Conservation (phyloP, 164 flowering plant genomes). For the Liriodendron chinense region DNA sequence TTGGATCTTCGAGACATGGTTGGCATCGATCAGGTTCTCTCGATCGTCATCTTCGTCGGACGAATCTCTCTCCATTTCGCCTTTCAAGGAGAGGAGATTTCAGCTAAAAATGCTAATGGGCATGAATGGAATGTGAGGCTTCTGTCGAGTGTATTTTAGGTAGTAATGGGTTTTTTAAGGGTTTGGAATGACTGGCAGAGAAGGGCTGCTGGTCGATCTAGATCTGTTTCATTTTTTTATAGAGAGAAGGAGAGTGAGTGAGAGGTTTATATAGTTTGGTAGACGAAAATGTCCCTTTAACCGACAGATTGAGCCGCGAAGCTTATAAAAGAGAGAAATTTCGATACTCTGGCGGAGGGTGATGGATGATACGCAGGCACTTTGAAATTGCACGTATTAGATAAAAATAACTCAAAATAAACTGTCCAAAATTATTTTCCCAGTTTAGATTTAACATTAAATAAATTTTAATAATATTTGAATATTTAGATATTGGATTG, state of each 20-base stretch:
- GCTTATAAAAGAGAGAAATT: too few species aligned
- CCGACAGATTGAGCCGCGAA: neutral
- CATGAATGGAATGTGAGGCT: neutral
- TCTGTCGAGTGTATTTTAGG: neutral
- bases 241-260: neutral
- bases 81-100: neutral
- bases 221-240: neutral
- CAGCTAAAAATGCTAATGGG: neutral
- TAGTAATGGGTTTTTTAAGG: neutral
- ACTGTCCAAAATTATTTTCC: too few species aligned
- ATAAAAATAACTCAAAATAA: too few species aligned
- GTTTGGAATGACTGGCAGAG: neutral
- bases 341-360: too few species aligned
- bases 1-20: constrained; percentile 26
- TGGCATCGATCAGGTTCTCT: constrained; percentile 37
- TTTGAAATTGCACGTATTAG: too few species aligned
- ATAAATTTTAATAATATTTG: too few species aligned
- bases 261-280: neutral
- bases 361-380: too few species aligned
- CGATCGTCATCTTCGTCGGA: constrained; percentile 68
- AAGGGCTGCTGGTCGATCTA: neutral
- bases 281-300: neutral
- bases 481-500: too few species aligned
- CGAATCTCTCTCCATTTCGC: constrained; percentile 26
- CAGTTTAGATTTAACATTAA: too few species aligned